Conservation (phyloP, 169 alveolate species). For the Babesia ovis region DNA sequence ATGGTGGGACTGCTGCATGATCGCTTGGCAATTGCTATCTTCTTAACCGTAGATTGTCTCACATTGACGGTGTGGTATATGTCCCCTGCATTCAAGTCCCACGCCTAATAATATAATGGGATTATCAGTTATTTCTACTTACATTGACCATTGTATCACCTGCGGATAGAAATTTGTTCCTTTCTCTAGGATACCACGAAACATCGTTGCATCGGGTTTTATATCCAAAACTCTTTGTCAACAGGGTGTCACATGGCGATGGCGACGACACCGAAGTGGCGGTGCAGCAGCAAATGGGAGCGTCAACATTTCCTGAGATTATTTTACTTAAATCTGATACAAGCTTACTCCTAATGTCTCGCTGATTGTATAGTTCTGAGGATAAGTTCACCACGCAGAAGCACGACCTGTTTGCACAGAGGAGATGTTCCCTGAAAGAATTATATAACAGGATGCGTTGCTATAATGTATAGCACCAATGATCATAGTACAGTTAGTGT, state of each 20-base stretch:
- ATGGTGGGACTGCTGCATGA: slow-evolving; percentile 4
- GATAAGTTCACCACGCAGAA: slow-evolving; percentile 25
- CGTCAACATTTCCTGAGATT: no score
- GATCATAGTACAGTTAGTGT: no score
- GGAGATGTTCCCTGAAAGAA: slow-evolving; percentile 34
- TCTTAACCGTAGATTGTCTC: slow-evolving; percentile 21
- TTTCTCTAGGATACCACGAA: slow-evolving; percentile 48
- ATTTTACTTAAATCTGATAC: no score
- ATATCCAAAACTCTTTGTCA: slow-evolving; percentile 35
- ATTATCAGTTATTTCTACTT: no score
- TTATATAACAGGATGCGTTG: no score
- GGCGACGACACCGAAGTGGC: no score
- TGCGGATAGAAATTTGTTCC: slow-evolving; percentile 30
- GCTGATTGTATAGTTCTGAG: slow-evolving; percentile 30
- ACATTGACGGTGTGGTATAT: slow-evolving; percentile 38
- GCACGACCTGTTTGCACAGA: slow-evolving; percentile 38
- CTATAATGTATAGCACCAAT: no score
- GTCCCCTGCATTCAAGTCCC: slow-evolving; percentile 45
- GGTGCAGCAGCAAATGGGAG: no score
- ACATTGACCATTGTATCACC: slow-evolving; percentile 57
- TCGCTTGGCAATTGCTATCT: slow-evolving; percentile 2
- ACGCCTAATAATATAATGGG: no score
- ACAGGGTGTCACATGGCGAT: slow-evolving; percentile 23
- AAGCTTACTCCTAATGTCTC: slow-evolving; percentile 12
- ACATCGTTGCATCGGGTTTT: slow-evolving; percentile 33